phyloP scores from a whole-genome alignment of 441 rosid genomes.

The Adansonia gregorii region DNA sequence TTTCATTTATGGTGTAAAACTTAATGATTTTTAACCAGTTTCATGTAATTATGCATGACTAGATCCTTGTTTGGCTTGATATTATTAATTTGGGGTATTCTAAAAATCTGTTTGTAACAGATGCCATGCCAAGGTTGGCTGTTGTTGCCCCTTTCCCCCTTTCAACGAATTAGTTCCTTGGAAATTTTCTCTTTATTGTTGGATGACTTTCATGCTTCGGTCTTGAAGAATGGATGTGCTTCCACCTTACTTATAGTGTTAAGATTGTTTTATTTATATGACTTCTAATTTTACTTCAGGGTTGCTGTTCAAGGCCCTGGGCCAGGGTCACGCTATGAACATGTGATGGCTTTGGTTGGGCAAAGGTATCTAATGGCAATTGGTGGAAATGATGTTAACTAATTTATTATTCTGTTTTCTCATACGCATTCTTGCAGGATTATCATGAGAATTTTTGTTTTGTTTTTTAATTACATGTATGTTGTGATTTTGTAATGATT shows the following conservation, averaged over 20 bases:
- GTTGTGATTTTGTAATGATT: conserved; percentile 1
- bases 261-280: conserved; percentile 27
- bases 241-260: conserved; percentile 17
- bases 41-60: not conserved
- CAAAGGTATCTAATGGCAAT: conserved; percentile 94
- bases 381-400: conserved; percentile 90
- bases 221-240: conserved; percentile 16
- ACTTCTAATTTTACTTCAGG: conserved; percentile 49
- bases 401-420: conserved; percentile 26
- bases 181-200: not conserved
- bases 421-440: conserved; percentile 10
- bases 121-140: conserved; percentile 3
- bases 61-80: not conserved
- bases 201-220: conserved; percentile 19
- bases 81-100: not conserved
- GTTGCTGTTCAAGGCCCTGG: conserved; percentile 99
- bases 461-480: conserved; percentile 11
- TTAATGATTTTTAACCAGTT: not conserved
- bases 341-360: conserved; percentile 99
- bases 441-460: not conserved
- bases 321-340: conserved; percentile 99
- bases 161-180: conserved; percentile 8
- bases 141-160: not conserved
- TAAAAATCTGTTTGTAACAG: conserved; percentile 2
- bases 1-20: not conserved